Percentiles rank a stretch among this genome's conserved stretches.
Conservation (phyloP, 140 eudicot species). For the Flaveria floridana region DNA sequence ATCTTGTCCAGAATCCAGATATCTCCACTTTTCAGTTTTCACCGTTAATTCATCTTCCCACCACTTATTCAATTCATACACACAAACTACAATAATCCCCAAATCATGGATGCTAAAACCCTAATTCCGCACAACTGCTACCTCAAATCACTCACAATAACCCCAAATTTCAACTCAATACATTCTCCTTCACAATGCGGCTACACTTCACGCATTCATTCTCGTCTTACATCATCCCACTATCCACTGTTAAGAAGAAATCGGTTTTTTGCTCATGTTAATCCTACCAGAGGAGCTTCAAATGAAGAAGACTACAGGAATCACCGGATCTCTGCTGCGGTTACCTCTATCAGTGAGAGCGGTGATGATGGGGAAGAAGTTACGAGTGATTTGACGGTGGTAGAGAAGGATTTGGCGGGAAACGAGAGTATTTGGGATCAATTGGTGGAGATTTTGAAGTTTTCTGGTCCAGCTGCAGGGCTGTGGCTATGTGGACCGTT, state of each 20-base stretch:
- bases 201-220: slow-evolving; percentile 15
- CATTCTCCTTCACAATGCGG: slow-evolving; percentile 17
- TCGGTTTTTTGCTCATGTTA: slow-evolving; percentile 12
- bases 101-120: slow-evolving; percentile 36
- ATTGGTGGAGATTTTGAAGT: slow-evolving; percentile 73
- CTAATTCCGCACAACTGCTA: slow-evolving; percentile 26
- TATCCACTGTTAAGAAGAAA: slow-evolving; percentile 16
- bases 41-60: slow-evolving; percentile 13
- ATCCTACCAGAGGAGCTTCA: slow-evolving; percentile 16
- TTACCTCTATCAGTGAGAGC: slow-evolving; percentile 27
- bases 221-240: slow-evolving; percentile 1
- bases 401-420: slow-evolving; percentile 38
- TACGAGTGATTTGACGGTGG: slow-evolving; percentile 13
- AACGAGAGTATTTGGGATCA: slow-evolving; percentile 71
- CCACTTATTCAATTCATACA: slow-evolving; percentile 10
- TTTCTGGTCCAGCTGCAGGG: slow-evolving; percentile 92
- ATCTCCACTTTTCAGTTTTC: background rate
- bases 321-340: slow-evolving; percentile 19
- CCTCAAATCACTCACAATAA: slow-evolving; percentile 26
- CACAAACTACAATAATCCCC: slow-evolving; percentile 2
- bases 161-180: slow-evolving; percentile 21
- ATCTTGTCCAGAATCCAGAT: background rate
- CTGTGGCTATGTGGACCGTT: slow-evolving; percentile 92
- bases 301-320: background rate
- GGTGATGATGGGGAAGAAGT: slow-evolving; percentile 26